Percentiles rank a stretch among this genome's conserved stretches.
Evolutionary conservation across 1,284 basidiomycete species (phyloP).

Genomic region (Pisolithus thermaeus): DNA sequence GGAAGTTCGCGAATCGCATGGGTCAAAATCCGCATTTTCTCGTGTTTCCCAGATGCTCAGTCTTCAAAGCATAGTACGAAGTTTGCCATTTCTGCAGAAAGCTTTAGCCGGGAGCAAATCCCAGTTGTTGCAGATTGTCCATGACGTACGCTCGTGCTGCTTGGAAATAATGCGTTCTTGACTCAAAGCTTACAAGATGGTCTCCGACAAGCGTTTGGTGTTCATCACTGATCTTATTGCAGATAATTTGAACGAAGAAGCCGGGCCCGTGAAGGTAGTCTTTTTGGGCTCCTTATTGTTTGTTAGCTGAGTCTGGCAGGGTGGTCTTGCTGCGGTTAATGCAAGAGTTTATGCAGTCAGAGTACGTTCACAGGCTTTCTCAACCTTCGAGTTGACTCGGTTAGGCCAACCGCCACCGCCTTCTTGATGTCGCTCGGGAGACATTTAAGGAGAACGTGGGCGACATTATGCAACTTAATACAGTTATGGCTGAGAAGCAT

Average conservation of each 20-base stretch:
- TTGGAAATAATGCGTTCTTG: background rate
- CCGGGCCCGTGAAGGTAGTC: slow-evolving; percentile 50
- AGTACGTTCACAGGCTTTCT: slow-evolving; percentile 27
- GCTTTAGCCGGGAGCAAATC: slow-evolving; percentile 56
- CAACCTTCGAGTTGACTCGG: background rate
- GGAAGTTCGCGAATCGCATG: slow-evolving; percentile 48
- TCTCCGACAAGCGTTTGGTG: slow-evolving; percentile 63
- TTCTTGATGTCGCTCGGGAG: slow-evolving; percentile 89
- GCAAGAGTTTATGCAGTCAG: slow-evolving; percentile 82
- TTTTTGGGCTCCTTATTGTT: background rate
- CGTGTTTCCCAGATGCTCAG: slow-evolving; percentile 74
- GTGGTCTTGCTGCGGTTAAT: slow-evolving; percentile 64
- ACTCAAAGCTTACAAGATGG: slow-evolving; percentile 43
- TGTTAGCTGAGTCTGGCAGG: slow-evolving; percentile 32
- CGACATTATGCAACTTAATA: slow-evolving; percentile 72
- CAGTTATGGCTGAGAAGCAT: slow-evolving; percentile 53
- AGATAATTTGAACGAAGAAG: slow-evolving; percentile 68
- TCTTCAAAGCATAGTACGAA: slow-evolving; percentile 64
- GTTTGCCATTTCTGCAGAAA: slow-evolving; percentile 54
- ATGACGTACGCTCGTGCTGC: slow-evolving; percentile 36
- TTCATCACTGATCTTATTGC: slow-evolving; percentile 57
- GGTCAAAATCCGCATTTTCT: slow-evolving; percentile 58
- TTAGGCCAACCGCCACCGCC: slow-evolving; percentile 69
- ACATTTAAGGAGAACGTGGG: slow-evolving; percentile 88
- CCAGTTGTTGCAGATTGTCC: slow-evolving; percentile 58